These are phyloP conservation scores for Hibiscus mutabilis DNA, from an alignment of 345 rosid genomes.

Conservation along the genomic window DNA sequence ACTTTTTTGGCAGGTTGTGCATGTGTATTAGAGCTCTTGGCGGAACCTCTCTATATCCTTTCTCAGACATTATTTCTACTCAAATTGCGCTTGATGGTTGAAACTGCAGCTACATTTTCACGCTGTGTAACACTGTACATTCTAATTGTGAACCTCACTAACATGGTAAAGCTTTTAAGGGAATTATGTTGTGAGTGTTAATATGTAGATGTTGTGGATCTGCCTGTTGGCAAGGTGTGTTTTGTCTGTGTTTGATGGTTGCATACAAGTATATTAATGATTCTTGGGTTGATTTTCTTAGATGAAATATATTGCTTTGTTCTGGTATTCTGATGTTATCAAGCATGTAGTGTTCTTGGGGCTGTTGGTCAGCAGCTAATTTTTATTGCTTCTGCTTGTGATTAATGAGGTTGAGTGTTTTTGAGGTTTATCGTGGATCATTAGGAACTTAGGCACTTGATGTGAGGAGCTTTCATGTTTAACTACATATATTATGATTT, in stretches of 20 bases:
- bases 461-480: not conserved
- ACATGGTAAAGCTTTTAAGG: slow-evolving; percentile 46
- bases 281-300: slow-evolving; percentile 1
- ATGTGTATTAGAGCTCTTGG: slow-evolving; percentile 80
- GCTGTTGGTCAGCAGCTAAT: not conserved
- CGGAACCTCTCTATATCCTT: slow-evolving; percentile 84
- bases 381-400: not conserved
- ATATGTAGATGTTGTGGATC: slow-evolving; percentile 2
- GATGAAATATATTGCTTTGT: not conserved
- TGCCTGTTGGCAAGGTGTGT: not conserved
- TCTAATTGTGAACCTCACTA: slow-evolving; percentile 50
- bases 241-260: slow-evolving; percentile 2
- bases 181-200: slow-evolving; percentile 3
- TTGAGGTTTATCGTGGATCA: not conserved
- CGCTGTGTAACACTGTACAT: slow-evolving; percentile 71
- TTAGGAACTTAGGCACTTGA: not conserved
- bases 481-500: too few relatives aligned
- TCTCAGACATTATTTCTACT: slow-evolving; percentile 79
- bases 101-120: slow-evolving; percentile 67
- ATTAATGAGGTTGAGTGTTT: not conserved
- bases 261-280: not conserved
- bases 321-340: not conserved
- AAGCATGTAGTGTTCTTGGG: not conserved
- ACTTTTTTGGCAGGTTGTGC: slow-evolving; percentile 51
- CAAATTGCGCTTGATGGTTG: slow-evolving; percentile 63